phyloP scores from a whole-genome alignment of 331 rosid genomes.

The Cydonia oblonga region DNA sequence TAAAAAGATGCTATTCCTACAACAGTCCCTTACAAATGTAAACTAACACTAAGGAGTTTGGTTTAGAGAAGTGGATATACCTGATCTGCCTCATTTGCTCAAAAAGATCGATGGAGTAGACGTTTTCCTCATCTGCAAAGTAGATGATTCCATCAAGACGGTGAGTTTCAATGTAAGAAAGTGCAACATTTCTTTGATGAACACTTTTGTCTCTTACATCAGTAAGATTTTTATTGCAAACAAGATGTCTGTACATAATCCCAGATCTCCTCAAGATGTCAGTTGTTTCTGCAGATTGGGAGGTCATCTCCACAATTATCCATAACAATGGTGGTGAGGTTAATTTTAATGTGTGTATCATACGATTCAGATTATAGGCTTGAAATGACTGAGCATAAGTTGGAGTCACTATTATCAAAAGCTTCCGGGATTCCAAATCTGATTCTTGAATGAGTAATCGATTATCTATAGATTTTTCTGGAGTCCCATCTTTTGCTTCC shows the following conservation, averaged over 20 bases:
- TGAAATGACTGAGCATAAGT: constrained; percentile 46
- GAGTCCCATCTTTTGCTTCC: constrained; percentile 11
- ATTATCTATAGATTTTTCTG: constrained; percentile 8
- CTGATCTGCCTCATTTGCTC: constrained; percentile 80
- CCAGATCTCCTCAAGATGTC: constrained; percentile 63
- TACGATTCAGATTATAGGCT: constrained; percentile 59
- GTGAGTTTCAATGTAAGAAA: constrained; percentile 75
- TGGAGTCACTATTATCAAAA: constrained; percentile 74
- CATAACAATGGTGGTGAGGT: constrained; percentile 62
- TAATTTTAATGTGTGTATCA: constrained; percentile 53
- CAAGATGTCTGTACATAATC: constrained; percentile 74
- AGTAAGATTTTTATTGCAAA: constrained; percentile 50
- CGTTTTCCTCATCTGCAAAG: constrained; percentile 70
- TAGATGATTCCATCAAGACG: constrained; percentile 73
- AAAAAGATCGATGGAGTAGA: constrained; percentile 53
- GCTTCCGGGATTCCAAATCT: constrained; percentile 43
- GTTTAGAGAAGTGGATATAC: constrained; percentile 27
- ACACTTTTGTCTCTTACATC: constrained; percentile 35
- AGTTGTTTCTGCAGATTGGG: constrained; percentile 76
- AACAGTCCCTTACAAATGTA: not conserved
- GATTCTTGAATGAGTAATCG: constrained; percentile 18
- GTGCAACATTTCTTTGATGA: constrained; percentile 66
- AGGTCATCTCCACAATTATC: constrained; percentile 78
- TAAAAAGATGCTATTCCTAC: not conserved
- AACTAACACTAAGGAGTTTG: not conserved